Base-by-base conservation (phyloP, 2,329 filamentous ascomycete genomes). In the Fusarium domesticum region DNA sequence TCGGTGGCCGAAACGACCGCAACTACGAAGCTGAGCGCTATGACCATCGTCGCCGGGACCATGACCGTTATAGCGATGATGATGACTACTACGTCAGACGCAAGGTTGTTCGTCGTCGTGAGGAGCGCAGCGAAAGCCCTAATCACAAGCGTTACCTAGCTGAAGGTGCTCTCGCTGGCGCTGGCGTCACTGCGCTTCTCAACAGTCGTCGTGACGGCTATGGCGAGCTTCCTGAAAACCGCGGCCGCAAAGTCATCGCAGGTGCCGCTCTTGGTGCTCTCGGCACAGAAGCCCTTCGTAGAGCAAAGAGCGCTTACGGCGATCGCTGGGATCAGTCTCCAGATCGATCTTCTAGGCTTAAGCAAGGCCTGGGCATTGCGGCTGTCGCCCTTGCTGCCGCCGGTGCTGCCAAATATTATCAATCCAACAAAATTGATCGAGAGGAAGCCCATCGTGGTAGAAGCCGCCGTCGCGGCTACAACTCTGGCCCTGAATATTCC, bases 341-440 rank as follows among this genome's bases (percentile, higher is more conserved):
- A 11, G 65, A 72, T 32, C 66, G 69, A 38, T 68, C 71, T 31
- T 74, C 71, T 33, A 73, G 73, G 37, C 67, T 84, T 42, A 81
- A 81, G 62, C 82, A 78, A 2, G 81, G 80, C 17, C 68, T 84
- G 17, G 81, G 80, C 23, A 71, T 84, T 33, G 81, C 81, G 7
- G 81, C 80, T 8, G 80, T 81, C 17, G 81, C 80, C 14, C 70
- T 84, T 18, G 81, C 81, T 6, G 78, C 82, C 16, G 80, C 81
- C 4, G 81, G 81, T n/a, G 81, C 81, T 5, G 75, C 80, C 50
- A 83, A 84, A 59, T 83, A 83, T 57, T 77, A 79, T 60, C 76
- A 83, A 50, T 74, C 76, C 54, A 78, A 73, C 63, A 82, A 80
- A 58, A 64, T 76, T 35, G 78, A 83, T 35, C 80, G 76, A 57